Base-by-base conservation (phyloP, 1,284 basidiomycete genomes). In the Lignosus rhinocerotis region DNA sequence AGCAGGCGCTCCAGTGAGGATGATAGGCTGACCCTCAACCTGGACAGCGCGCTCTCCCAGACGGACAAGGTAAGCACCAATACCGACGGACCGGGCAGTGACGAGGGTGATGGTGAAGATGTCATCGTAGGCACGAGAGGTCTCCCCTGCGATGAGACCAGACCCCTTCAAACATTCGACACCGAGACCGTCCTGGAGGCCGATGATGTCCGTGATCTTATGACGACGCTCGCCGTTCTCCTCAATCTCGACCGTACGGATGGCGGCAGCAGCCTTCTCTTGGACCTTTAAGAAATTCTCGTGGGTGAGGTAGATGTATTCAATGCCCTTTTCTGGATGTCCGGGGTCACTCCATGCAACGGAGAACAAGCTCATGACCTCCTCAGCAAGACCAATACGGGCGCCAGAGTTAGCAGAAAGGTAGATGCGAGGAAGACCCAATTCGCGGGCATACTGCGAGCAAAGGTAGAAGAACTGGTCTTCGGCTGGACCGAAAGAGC, bases 21-120 rank as follows among this genome's bases (percentile, higher is more conserved):
- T 99, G 78, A 99, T 98, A 1, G 97, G 97, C 71, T 98, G 96
- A 49, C 96, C 96, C 76, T 98, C 97, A 55, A 99, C 97, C 76
- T 99, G 97, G 52, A 99, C 94, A 3, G 97, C 93, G 69, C 97
- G 91, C 79, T 99, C 93, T 68, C 97, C 97, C 42, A 99, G 86
- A 69, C 97, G 94, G 57, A 99, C 96, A 57, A 99, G 92, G 76
- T 99, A 99, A 39, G 97, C 97, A 72, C 97, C 97, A 69, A 99
- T 99, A 77, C 97, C 97, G 67, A 99, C 97, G 6, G 96, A 98
- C 56, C 97, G 93, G 66, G 96, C 97, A 44, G 96, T 98, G 67
- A 99, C 96, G 69, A 99, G 88, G 19, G 97, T 99, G 74, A 98
- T 96, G 52, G 97, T 99, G 82, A 99, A 99, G 74, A 99, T 98